A percentile compares a stretch with the other conserved stretches of the same genome.
phyloP scores from a whole-genome alignment of 176 grass and related monocot species.

The Dactylis glomerata region DNA sequence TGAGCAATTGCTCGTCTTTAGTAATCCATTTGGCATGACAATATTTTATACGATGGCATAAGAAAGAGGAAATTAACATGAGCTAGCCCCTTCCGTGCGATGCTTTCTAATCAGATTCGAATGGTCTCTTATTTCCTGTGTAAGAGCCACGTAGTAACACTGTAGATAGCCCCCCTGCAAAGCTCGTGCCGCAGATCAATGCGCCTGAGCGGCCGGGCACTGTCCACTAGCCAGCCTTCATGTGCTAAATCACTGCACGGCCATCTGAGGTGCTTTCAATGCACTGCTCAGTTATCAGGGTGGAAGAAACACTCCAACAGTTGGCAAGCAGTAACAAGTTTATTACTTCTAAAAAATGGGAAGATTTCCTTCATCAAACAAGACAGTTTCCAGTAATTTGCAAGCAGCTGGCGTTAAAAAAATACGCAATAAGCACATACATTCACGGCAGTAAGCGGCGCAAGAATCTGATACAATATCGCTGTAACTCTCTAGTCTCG shows the following conservation, averaged over 20 bases:
- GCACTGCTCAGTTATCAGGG: background rate
- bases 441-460: background rate
- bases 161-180: background rate
- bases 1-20: background rate
- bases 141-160: background rate
- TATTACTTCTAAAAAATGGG: too few species aligned
- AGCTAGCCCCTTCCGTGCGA: background rate
- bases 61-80: background rate
- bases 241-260: background rate
- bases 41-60: too few species aligned
- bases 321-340: too few species aligned
- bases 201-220: background rate
- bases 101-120: background rate
- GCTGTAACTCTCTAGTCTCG: conserved; percentile 37
- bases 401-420: background rate
- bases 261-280: conserved; percentile 13
- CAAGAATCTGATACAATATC: conserved; percentile 19
- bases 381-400: too few species aligned
- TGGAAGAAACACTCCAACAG: background rate
- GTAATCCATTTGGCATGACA: background rate
- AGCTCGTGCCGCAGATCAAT: background rate
- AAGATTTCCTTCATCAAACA: background rate
- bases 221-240: background rate
- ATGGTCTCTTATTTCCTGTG: background rate
- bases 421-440: background rate